These are phyloP conservation scores for Pichia heedii DNA, from an alignment of 805 yeast genomes.

Conservation along the genomic window DNA sequence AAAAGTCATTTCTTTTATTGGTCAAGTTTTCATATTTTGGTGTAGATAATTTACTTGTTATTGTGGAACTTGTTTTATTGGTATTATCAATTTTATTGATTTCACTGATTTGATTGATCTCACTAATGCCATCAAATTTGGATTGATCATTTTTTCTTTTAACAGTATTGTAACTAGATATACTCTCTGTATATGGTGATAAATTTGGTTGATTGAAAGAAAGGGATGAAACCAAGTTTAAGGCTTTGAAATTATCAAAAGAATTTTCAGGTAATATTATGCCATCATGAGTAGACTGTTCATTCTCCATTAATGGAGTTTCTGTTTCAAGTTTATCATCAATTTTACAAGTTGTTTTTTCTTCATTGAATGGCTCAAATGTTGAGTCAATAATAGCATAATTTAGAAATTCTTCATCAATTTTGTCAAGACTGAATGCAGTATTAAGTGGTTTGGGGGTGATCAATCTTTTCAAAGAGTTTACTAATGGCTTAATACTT, in stretches of 20 bases:
- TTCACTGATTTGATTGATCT: too few species aligned
- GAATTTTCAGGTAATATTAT: neutral
- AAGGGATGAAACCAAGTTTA: neutral
- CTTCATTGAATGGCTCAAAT: neutral
- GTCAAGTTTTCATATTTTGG: neutral
- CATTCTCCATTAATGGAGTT: neutral
- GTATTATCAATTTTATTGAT: too few species aligned
- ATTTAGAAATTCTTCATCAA: neutral
- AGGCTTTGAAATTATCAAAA: neutral
- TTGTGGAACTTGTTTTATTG: too few species aligned
- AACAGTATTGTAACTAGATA: neutral
- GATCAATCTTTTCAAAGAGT: neutral
- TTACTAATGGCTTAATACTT: neutral
- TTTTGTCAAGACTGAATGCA: neutral
- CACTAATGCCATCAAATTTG: too few species aligned
- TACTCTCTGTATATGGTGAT: neutral
- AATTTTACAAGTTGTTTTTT: neutral
- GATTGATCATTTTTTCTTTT: too few species aligned
- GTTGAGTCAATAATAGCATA: neutral
- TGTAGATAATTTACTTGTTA: too few species aligned
- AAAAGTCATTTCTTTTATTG: constrained; percentile 2
- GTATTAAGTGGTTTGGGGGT: neutral
- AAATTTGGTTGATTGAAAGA: neutral
- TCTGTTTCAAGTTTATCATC: neutral
- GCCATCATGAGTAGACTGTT: neutral